Evolutionary conservation across 2,329 filamentous ascomycete genomes (phyloP), one percentile per base, ranked within the genome.

Genomic region (Claviceps humidiphila): DNA sequence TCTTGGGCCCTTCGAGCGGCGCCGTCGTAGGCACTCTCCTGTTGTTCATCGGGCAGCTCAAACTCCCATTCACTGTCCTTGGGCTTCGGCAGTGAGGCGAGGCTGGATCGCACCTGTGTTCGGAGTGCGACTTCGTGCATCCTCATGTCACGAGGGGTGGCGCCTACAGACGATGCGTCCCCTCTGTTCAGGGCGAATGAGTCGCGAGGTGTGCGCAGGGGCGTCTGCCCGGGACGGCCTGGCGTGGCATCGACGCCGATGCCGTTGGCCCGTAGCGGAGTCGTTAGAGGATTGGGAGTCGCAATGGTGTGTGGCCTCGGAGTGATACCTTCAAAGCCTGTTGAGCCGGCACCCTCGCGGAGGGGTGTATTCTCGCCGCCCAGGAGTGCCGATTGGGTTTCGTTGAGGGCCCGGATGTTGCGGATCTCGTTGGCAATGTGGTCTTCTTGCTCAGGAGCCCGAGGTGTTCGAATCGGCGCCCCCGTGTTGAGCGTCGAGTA

Each of bases 251-350:
- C 84, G 30, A 80, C 72, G 24, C 81, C 85, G 55, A 80, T 72
- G 24, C 81, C 85, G 55, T 77, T 78, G 1, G 73, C 68, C 51
- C 87, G 79, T 58, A 95, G 77, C 1, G 93, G 93, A 0, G 93
- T 98, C 0, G 93, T 90, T 73, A 98, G 77, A 0, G 93, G 93
- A 64, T 98, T 98, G 0, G 93, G 93, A 0, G 93, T 98, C n/a
- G 89, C 79, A 52, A 91, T 80, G 38, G 82, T 76, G 56, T 95
- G 86, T 61, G 82, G 85, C 53, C 87, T 81, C 40, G 91, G 89
- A 1, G 88, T 80, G 43, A 86, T 85, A 41, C 89, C 85, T 59
- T 93, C 87, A 60, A 96, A 94, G 0, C 90, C 90, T 6, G 90
- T 95, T 11, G 90, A 94, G 3, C 80, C 82, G 45, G 77, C 71